Evolutionary conservation across 2,329 filamentous ascomycete genomes (phyloP).

Genomic region (Fusarium staphyleae): DNA sequence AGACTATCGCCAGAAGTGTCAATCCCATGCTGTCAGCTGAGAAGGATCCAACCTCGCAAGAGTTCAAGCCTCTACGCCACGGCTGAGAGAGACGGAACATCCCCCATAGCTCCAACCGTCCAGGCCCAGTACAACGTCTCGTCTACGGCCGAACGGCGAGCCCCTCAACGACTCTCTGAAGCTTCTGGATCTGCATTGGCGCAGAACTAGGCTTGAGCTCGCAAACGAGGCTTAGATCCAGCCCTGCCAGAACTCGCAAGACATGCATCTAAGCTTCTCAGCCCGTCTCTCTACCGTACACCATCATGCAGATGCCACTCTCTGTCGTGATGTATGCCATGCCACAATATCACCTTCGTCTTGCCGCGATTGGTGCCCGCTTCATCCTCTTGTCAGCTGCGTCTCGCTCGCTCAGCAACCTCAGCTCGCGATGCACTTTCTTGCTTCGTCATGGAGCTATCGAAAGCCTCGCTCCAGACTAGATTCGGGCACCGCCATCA

Average conservation of each 20-base stretch:
- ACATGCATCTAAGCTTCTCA: slow-evolving; percentile 1
- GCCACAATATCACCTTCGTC: too few species aligned
- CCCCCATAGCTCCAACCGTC: neutral
- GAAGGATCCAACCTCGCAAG: neutral
- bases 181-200: slow-evolving; percentile 9
- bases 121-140: neutral
- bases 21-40: slow-evolving; percentile 1
- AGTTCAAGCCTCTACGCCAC: neutral
- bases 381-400: slow-evolving; percentile 8
- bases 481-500: neutral
- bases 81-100: neutral
- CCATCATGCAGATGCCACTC: slow-evolving; percentile 8
- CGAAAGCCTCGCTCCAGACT: slow-evolving; percentile 12
- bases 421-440: slow-evolving; percentile 8
- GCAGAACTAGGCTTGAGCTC: neutral
- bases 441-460: slow-evolving; percentile 15
- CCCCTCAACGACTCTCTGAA: neutral
- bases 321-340: slow-evolving; percentile 10
- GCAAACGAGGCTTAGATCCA: neutral
- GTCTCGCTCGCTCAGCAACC: neutral
- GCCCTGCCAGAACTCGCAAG: slow-evolving; percentile 8
- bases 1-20: slow-evolving; percentile 4
- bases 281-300: slow-evolving; percentile 6
- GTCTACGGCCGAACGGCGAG: neutral
- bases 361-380: slow-evolving; percentile 38